Evolutionary conservation across 345 rosid genomes (phyloP).

Genomic region (Euphorbia lathyris): DNA sequence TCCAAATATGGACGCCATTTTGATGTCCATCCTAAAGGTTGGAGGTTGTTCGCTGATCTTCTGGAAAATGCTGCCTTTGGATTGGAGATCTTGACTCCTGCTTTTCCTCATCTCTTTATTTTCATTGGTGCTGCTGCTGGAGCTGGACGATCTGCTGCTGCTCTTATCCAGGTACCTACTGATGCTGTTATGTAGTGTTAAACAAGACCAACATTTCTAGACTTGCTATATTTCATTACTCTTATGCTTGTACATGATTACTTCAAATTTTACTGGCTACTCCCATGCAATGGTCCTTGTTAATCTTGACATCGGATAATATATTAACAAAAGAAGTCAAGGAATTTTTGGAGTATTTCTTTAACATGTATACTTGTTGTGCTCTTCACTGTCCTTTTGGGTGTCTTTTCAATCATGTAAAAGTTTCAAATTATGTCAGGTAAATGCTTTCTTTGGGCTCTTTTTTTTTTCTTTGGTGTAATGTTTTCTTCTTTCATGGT

Average conservation of each 20-base stretch:
- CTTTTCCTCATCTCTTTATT: conserved; percentile 80
- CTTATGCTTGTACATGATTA: neutral
- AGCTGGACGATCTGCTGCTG: conserved; percentile 89
- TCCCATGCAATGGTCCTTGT: neutral
- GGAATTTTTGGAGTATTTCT: neutral
- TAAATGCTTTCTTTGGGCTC: conserved; percentile 1
- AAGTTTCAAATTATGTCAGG: neutral
- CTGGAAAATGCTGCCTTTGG: conserved; percentile 92
- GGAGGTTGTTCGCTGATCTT: conserved; percentile 97
- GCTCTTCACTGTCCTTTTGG: neutral
- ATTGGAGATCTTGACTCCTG: conserved; percentile 88
- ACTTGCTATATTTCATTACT: neutral
- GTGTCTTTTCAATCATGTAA: neutral
- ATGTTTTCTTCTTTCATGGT: neutral
- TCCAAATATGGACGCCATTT: conserved; percentile 93
- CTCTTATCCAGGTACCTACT: conserved; percentile 71
- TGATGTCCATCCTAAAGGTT: conserved; percentile 92
- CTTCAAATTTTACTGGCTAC: neutral
- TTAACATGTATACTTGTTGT: neutral
- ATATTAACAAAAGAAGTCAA: neutral
- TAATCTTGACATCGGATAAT: neutral
- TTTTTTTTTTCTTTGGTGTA: neutral
- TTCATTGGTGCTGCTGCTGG: conserved; percentile 87
- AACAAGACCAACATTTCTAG: neutral
- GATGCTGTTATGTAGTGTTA: neutral